phyloP scores from a whole-genome alignment of 2,329 filamentous ascomycete genomes.

The Ophiostoma himal-ulmi region DNA sequence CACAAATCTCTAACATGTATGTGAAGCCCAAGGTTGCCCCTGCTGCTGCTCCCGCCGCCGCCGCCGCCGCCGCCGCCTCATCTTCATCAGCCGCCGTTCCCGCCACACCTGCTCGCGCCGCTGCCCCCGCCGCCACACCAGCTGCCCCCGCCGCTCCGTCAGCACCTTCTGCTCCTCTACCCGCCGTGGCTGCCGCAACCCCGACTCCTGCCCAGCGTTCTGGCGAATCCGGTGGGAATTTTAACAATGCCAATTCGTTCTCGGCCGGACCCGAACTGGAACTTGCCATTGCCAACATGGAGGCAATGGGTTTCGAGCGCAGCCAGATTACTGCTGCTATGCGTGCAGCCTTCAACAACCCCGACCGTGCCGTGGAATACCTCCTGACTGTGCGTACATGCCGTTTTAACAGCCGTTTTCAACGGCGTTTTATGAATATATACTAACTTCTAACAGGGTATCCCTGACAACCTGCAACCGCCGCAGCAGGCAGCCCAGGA shows the following conservation, averaged over 20 bases:
- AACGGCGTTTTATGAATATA: background rate
- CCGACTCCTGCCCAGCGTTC: slow-evolving; percentile 47
- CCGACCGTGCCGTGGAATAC: slow-evolving; percentile 95
- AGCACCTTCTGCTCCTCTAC: slow-evolving; percentile 41
- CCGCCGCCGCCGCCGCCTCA: slow-evolving; percentile 46
- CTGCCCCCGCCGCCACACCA: slow-evolving; percentile 46
- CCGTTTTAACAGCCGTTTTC: no score
- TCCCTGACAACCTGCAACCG: slow-evolving; percentile 72
- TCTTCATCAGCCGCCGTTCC: slow-evolving; percentile 42
- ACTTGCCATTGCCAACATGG: slow-evolving; percentile 84
- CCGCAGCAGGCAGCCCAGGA: slow-evolving; percentile 36
- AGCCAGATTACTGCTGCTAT: slow-evolving; percentile 87
- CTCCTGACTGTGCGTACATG: slow-evolving; percentile 66
- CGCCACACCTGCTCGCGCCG: slow-evolving; percentile 52
- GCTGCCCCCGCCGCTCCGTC: slow-evolving; percentile 46
- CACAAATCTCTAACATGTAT: background rate
- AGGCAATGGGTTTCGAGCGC: slow-evolving; percentile 91
- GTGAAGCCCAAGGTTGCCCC: slow-evolving; percentile 63
- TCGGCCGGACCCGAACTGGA: slow-evolving; percentile 78
- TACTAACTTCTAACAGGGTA: slow-evolving; percentile 55
- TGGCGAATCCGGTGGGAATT: slow-evolving; percentile 33
- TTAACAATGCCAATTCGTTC: slow-evolving; percentile 73
- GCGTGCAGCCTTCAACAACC: slow-evolving; percentile 94
- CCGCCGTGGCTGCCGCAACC: slow-evolving; percentile 32
- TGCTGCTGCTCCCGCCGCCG: slow-evolving; percentile 39